phyloP scores from a whole-genome alignment of 164 flowering plant genomes.

The Nymphaea thermarum region DNA sequence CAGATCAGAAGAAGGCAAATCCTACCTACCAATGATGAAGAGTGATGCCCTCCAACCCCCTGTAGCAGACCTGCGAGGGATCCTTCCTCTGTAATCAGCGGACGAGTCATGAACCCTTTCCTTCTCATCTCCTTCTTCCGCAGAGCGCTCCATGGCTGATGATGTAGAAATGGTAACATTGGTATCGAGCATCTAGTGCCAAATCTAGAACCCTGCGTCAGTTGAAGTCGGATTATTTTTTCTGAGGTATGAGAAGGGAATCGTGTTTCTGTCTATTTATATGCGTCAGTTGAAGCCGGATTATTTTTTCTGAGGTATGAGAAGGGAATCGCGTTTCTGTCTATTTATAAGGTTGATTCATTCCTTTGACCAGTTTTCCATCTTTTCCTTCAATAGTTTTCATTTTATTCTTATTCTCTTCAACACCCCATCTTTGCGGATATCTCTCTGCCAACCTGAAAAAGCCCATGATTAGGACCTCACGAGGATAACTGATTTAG shows the following conservation, averaged over 20 bases:
- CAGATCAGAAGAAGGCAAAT: neutral
- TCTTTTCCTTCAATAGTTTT: neutral
- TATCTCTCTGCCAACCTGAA: neutral
- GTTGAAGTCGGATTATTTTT: too few relatives aligned
- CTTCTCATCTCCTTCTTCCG: conserved; percentile 14
- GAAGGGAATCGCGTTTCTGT: neutral
- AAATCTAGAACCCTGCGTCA: too few relatives aligned
- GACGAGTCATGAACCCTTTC: conserved; percentile 57
- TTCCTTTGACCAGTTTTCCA: neutral
- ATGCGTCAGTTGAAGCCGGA: neutral
- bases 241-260: neutral
- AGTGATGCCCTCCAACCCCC: conserved; percentile 56
- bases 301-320: neutral
- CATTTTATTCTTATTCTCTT: neutral
- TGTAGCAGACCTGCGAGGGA: conserved; percentile 46
- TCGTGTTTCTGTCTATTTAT: neutral
- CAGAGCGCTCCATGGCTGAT: neutral
- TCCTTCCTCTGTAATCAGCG: conserved; percentile 36
- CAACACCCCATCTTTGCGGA: neutral
- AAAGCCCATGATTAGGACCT: neutral
- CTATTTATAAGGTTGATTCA: neutral
- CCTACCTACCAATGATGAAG: conserved; percentile 33
- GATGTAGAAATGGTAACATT: neutral
- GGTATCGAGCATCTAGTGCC: conserved; percentile 31
- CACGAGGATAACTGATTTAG: neutral